Conservation (phyloP, 208 protist species). For the Novymonas esmeraldas region DNA sequence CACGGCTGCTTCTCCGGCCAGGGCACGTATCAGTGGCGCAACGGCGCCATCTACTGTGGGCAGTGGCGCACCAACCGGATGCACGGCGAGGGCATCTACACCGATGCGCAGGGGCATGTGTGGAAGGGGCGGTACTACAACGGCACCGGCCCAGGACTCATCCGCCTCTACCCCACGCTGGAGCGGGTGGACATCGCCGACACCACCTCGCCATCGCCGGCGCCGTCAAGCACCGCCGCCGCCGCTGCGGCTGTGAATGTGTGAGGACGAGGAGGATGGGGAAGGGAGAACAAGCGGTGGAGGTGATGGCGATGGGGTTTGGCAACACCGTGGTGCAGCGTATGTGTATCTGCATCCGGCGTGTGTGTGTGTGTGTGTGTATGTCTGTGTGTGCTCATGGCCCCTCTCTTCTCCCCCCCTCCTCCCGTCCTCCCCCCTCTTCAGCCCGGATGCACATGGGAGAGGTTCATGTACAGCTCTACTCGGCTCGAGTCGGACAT, state of each 20-base stretch:
- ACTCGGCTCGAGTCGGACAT: too few species aligned
- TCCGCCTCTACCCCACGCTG: slow-evolving; percentile 35
- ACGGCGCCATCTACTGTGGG: slow-evolving; percentile 73
- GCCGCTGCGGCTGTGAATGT: too few species aligned
- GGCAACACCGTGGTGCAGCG: too few species aligned
- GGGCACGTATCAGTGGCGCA: slow-evolving; percentile 73
- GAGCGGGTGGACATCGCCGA: slow-evolving; percentile 5
- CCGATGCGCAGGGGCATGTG: slow-evolving; percentile 65
- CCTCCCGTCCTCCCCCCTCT: too few species aligned
- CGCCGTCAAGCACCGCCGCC: background rate
- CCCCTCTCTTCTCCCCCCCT: too few species aligned
- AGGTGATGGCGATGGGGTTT: too few species aligned
- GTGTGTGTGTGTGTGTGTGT: too few species aligned
- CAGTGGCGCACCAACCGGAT: slow-evolving; percentile 82
- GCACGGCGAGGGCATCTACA: slow-evolving; percentile 89
- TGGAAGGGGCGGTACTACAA: slow-evolving; percentile 87
- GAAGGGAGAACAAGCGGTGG: background rate
- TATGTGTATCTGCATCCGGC: too few species aligned
- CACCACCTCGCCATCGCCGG: background rate
- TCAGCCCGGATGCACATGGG: too few species aligned
- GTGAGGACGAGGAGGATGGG: background rate
- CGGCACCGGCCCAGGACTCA: slow-evolving; percentile 73
- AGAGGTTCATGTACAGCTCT: too few species aligned
- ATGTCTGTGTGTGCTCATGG: too few species aligned
- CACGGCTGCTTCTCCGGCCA: slow-evolving; percentile 74